Conservation (phyloP, 2,329 filamentous ascomycete species). For the Penicillium vulpinum region DNA sequence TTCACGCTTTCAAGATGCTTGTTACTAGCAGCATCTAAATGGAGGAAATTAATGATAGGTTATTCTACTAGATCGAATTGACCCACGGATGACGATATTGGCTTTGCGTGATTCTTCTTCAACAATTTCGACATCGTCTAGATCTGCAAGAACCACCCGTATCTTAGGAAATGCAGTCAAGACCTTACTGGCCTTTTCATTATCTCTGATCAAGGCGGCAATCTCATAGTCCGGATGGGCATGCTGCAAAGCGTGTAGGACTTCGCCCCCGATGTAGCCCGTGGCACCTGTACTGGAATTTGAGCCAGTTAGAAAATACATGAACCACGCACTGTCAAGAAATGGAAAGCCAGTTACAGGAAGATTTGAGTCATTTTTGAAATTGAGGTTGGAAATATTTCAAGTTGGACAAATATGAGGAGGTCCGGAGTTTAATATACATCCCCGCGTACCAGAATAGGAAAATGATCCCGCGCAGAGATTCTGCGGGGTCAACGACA, state of each 20-base stretch:
- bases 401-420: not conserved
- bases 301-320: not conserved
- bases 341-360: not conserved
- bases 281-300: slow-evolving; percentile 5
- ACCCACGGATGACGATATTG: slow-evolving; percentile 7
- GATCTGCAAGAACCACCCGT: slow-evolving; percentile 39
- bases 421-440: not conserved
- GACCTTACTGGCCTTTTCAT: slow-evolving; percentile 28
- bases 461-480: slow-evolving; percentile 4
- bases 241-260: slow-evolving; percentile 43
- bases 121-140: slow-evolving; percentile 33
- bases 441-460: not conserved
- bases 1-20: slow-evolving; percentile 4
- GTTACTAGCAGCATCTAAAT: slow-evolving; percentile 6
- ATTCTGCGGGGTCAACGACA: not conserved
- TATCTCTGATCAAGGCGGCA: slow-evolving; percentile 34
- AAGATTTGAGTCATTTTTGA: slow-evolving; percentile 3
- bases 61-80: not conserved
- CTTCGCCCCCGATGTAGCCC: slow-evolving; percentile 50
- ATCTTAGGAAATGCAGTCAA: slow-evolving; percentile 35
- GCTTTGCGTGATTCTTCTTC: slow-evolving; percentile 6
- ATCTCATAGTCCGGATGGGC: slow-evolving; percentile 45
- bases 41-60: not conserved
- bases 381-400: not conserved
- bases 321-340: no score